Evolutionary conservation across 176 grass and related monocot species (phyloP).

Genomic region (Rhipidocladum racemiflorum): DNA sequence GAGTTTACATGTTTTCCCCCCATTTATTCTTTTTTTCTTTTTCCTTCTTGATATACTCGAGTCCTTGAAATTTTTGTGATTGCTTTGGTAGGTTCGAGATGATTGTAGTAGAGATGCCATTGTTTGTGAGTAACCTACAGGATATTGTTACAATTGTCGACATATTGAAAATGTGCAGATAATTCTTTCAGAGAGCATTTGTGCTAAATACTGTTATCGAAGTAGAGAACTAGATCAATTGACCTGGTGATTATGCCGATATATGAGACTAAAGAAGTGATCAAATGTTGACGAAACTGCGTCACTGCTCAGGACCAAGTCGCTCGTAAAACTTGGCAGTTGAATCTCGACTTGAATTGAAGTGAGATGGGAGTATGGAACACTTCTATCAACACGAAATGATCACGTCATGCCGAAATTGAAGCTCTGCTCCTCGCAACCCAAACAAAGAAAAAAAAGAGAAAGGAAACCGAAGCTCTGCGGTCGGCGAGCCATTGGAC

Average conservation of each 20-base stretch:
- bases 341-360: background rate
- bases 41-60: conserved; percentile 14
- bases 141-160: conserved; percentile 51
- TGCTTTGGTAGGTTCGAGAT: conserved; percentile 47
- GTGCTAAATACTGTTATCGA: background rate
- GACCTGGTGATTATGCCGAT: background rate
- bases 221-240: background rate
- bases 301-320: background rate
- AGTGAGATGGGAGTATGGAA: background rate
- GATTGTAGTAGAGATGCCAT: conserved; percentile 53
- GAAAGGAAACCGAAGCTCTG: background rate
- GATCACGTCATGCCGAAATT: background rate
- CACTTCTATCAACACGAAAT: too few relatives aligned
- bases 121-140: conserved; percentile 59
- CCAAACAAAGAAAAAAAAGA: background rate
- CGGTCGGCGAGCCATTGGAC: too few relatives aligned
- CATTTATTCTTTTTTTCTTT: conserved; percentile 42
- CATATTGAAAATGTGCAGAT: conserved; percentile 65
- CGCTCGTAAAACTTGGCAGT: background rate
- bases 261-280: background rate
- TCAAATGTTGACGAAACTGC: background rate
- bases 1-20: conserved; percentile 35
- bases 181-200: conserved; percentile 45
- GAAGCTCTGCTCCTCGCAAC: background rate
- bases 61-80: conserved; percentile 52